Conservation (phyloP, 2,329 filamentous ascomycete genomes). For the Cucurbitaria berberidis region DNA sequence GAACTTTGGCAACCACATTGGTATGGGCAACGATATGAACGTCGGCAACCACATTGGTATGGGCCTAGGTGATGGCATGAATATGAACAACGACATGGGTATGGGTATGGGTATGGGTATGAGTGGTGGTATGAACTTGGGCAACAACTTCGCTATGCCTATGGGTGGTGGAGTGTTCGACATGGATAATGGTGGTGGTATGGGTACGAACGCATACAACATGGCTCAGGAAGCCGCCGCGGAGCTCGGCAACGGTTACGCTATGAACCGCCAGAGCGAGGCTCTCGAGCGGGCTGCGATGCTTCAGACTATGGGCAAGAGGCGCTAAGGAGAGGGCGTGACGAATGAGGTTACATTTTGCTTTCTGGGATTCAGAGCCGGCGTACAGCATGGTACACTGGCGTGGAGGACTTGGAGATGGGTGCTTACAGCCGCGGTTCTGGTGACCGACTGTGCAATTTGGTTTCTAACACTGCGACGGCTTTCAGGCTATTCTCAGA, state of each 20-base stretch:
- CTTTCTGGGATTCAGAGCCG: too few relatives aligned
- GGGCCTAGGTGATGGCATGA: not conserved
- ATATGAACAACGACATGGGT: conserved; percentile 1
- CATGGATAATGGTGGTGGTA: too few relatives aligned
- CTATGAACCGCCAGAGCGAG: conserved; percentile 21
- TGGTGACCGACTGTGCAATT: too few relatives aligned
- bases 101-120: not conserved
- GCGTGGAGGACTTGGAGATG: too few relatives aligned
- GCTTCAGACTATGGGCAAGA: conserved; percentile 8
- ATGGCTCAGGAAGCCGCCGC: not conserved
- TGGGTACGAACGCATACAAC: not conserved
- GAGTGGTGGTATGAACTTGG: too few relatives aligned
- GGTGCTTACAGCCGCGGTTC: too few relatives aligned
- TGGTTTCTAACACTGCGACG: too few relatives aligned
- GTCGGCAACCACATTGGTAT: not conserved
- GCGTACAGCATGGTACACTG: too few relatives aligned
- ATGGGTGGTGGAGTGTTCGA: too few relatives aligned
- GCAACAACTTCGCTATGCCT: too few relatives aligned
- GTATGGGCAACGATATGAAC: not conserved
- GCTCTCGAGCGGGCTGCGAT: conserved; percentile 21
- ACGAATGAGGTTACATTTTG: too few relatives aligned
- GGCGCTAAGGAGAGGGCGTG: conserved; percentile 10
- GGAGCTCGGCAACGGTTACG: conserved; percentile 6
- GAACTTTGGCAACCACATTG: not conserved
- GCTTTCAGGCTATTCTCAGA: not conserved